Percentiles rank a stretch among this genome's conserved stretches.
These are phyloP conservation scores for Haematococcus lacustris DNA, from an alignment of 139 green algal species.

Conservation along the genomic window DNA sequence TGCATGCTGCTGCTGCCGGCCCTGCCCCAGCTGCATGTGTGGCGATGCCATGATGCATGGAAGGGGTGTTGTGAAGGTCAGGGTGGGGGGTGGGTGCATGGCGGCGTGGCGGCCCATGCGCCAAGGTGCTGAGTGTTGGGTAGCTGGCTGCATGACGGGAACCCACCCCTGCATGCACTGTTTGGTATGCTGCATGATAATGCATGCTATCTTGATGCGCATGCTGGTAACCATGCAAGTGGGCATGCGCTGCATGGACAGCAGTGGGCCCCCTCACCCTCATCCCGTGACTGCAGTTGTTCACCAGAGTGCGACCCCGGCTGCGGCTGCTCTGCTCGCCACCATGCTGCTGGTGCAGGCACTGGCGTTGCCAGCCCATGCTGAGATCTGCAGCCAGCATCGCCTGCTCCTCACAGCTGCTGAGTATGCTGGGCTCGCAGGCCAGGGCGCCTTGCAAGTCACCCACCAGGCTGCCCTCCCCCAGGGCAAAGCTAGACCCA, in stretches of 20 bases:
- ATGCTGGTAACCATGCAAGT: too few species aligned
- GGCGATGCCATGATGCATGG: neutral
- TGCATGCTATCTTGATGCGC: too few species aligned
- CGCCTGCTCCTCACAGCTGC: neutral
- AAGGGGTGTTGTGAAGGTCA: neutral
- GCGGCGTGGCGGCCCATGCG: too few species aligned
- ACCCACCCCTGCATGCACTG: neutral
- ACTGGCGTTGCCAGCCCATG: neutral
- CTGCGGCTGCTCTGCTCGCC: slow-evolving; percentile 1
- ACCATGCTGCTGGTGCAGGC: slow-evolving; percentile 3
- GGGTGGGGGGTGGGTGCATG: too few species aligned
- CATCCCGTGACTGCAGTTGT: neutral
- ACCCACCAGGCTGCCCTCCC: too few species aligned
- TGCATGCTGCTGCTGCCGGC: slow-evolving; percentile 3
- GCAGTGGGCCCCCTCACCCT: neutral
- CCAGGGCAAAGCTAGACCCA: too few species aligned
- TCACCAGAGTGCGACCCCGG: neutral
- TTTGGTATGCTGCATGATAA: too few species aligned
- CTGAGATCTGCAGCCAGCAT: neutral
- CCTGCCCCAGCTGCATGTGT: neutral
- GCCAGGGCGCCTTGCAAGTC: neutral
- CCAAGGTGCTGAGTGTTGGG: too few species aligned
- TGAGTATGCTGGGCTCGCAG: neutral
- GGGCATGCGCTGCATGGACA: too few species aligned
- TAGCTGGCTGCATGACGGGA: too few species aligned